Base-by-base conservation (phyloP, 257 asterid genomes). In the Fraxinus cuspidata region DNA sequence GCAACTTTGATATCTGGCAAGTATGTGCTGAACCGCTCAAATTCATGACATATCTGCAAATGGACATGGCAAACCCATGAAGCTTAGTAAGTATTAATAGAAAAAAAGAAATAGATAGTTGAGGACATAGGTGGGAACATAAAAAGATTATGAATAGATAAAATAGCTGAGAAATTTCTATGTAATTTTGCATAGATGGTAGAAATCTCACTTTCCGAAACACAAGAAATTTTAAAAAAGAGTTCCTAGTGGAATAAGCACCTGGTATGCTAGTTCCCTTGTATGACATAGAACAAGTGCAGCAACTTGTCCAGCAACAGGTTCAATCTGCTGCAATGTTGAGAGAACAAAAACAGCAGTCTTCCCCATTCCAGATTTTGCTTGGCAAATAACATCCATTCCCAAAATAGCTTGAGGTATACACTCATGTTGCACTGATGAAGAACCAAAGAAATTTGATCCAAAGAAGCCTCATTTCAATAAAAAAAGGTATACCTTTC, bases 351-450 rank as follows among this genome's bases (percentile, higher is more conserved):
- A 93, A 13, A 93, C 97, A 72, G 97, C 97, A 71, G 97, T 91
- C 80, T 93, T 93, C 75, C 98, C 97, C 97, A 93, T 93, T 37
- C 97, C 97, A 75, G 97, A 93, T 84, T 93, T 93, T 13, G 97
- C 97, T 86, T 91, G 97, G 85, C 97, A 93, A 93, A 77, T 84
- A 70, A 87, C 88, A 82, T 87, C 90, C 90, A 84, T 82, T 40
- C 90, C 90, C 80, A 86, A 68, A 80, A 87, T 92, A 67, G 97
- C 97, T 93, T 93, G 97, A 34, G 97, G 97, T 77, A 93, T 93
- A 81, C 97, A 93, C 85, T 93, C 98, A 12, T 93, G 98, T 93
- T 93, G 98, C 81, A 93, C 97, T 93, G 93, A 84, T 82, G 95
- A 89, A 86, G 91, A 90, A 85, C 93, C 91, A 75, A 93, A 90